A percentile compares a stretch with the other conserved stretches of the same genome.
These are phyloP conservation scores for Castanea sativa DNA, from an alignment of 306 rosid genomes.

Conservation along the genomic window DNA sequence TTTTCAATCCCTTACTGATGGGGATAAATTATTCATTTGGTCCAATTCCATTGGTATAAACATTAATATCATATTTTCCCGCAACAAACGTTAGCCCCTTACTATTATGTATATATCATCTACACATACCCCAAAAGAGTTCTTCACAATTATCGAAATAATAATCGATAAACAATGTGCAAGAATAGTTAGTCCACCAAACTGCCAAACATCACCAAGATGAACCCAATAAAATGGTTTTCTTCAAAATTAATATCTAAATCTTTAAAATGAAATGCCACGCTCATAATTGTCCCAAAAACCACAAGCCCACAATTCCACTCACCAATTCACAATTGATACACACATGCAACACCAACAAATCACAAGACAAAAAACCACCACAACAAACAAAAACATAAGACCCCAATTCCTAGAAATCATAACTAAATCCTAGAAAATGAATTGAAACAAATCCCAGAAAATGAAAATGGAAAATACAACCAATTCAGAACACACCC, in stretches of 20 bases:
- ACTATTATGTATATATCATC: neutral
- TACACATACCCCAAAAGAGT: neutral
- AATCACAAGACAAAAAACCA: neutral
- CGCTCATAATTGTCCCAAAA: neutral
- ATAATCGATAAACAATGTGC: neutral
- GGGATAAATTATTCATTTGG: neutral
- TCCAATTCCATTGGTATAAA: neutral
- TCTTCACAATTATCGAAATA: neutral
- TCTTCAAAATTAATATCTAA: neutral
- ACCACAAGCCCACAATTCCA: neutral
- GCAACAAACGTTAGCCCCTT: neutral
- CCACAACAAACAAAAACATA: neutral
- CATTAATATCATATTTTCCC: neutral
- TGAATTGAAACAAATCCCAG: neutral
- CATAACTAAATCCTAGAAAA: neutral
- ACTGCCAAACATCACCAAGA: neutral
- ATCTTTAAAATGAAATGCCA: neutral
- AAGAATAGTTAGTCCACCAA: neutral
- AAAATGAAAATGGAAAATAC: neutral
- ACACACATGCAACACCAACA: neutral
- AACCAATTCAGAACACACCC: neutral
- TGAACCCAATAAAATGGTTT: neutral
- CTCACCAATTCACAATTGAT: neutral
- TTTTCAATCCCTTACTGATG: neutral
- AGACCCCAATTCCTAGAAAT: neutral